Evolutionary conservation across 2,329 filamentous ascomycete genomes (phyloP), one percentile per base, ranked within the genome.

Genomic region (Diaporthe humulicola): DNA sequence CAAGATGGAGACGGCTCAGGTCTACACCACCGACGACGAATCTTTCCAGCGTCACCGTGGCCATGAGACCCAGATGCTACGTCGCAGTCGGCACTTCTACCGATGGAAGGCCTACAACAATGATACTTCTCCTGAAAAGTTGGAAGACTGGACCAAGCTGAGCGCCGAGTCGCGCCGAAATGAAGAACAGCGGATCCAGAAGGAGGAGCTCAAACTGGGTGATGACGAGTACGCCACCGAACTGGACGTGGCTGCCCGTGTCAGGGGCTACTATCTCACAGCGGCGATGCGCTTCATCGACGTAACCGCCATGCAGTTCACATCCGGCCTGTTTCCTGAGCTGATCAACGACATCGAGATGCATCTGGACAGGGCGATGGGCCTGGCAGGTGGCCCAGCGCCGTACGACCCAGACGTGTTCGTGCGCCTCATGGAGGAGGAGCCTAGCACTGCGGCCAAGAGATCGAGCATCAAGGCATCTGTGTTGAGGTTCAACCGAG

Each of bases 201-300:
- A 80, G 9, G 86, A 90, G 36, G 76, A 85, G 9, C 78, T 81
- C 17, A 88, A 87, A 36, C 84, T 94, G 15, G 88, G 87, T 0
- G 81, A 84, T 0, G 93, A 95, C 78, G 85, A 86, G 0, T 95
- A 90, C 77, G 80, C 85, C 1, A 82, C 84, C 0, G 93, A 95
- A 79, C 82, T 95, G 0, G 85, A 88, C 12, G 89, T 93, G 0
- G 89, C 93, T 0, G 87, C 91, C 0, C 90, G 91, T 5, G 87
- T 94, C 58, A 86, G 92, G 0, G 92, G 89, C 0, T 95, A 95
- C 81, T 95, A 95, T 79, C 87, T 90, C 61, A 88, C 93, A 6
- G 93, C 93, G 0, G 89, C 90, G 0, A 84, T 87, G 45, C 88
- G 93, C 1, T 93, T 95, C 78, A 86, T 91, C 0, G 93, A 95